Conservation (phyloP, 108 stramenopile species). For the Cyclotella choctawhatcheeana region DNA sequence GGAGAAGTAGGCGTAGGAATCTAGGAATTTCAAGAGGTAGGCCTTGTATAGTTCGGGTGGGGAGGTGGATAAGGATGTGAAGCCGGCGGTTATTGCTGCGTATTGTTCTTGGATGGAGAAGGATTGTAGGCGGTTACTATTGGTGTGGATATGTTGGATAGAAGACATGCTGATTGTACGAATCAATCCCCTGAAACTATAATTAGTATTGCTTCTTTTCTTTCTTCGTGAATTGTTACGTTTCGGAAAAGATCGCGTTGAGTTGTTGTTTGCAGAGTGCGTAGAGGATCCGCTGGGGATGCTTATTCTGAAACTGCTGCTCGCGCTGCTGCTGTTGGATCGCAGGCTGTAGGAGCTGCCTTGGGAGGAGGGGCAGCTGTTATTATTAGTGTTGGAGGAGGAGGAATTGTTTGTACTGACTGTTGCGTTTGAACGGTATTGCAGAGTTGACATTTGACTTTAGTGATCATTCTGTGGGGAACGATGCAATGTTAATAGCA, state of each 20-base stretch:
- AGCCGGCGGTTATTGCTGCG: slow-evolving; percentile 45
- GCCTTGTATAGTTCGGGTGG: slow-evolving; percentile 71
- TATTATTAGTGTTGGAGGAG: neutral
- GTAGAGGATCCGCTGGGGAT: slow-evolving; percentile 12
- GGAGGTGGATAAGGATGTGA: slow-evolving; percentile 44
- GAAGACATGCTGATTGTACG: too few relatives aligned
- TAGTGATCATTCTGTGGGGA: too few relatives aligned
- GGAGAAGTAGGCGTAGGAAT: slow-evolving; percentile 72
- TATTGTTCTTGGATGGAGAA: slow-evolving; percentile 1
- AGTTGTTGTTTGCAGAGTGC: neutral
- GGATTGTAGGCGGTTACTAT: neutral
- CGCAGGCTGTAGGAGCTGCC: neutral
- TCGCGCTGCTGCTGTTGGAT: slow-evolving; percentile 5
- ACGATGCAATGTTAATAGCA: too few relatives aligned
- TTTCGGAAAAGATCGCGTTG: neutral
- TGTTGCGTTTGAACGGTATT: slow-evolving; percentile 2
- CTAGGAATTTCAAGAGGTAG: slow-evolving; percentile 69
- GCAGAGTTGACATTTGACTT: slow-evolving; percentile 10
- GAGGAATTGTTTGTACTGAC: neutral
- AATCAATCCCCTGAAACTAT: neutral
- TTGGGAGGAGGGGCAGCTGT: neutral
- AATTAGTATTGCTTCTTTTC: neutral
- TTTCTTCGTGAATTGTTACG: neutral
- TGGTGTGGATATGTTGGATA: neutral
- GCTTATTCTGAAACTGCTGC: neutral